A percentile compares a stretch with the other conserved stretches of the same genome.
Evolutionary conservation across 176 grass and related monocot species (phyloP).

Genomic region (Hordeum marinum): DNA sequence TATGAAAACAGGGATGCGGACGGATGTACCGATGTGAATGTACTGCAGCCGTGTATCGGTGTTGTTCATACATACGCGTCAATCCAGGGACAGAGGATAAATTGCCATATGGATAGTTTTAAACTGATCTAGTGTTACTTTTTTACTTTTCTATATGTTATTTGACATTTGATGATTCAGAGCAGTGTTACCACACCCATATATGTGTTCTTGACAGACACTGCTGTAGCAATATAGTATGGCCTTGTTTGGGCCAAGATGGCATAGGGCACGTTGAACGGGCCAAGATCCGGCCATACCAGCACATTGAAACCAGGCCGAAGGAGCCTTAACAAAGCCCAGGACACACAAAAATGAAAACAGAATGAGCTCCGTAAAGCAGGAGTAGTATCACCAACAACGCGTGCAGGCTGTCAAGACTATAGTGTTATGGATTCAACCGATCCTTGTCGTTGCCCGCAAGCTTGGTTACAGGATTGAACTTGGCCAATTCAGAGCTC

Average conservation of each 20-base stretch:
- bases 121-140: not conserved
- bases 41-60: too few relatives aligned
- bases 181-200: conserved; percentile 1
- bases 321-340: too few relatives aligned
- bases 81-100: not conserved
- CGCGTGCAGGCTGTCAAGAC: not conserved
- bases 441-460: not conserved
- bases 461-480: not conserved
- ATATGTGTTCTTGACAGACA: not conserved
- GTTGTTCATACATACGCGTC: not conserved
- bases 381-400: not conserved
- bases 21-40: not conserved
- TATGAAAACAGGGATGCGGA: not conserved
- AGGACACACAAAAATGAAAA: too few relatives aligned
- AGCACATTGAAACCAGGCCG: not conserved
- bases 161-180: not conserved
- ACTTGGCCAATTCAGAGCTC: not conserved
- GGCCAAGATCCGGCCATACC: too few relatives aligned
- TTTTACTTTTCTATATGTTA: not conserved
- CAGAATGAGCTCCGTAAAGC: not conserved
- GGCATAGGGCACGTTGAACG: too few relatives aligned
- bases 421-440: not conserved
- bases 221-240: not conserved
- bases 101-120: not conserved
- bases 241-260: not conserved